phyloP scores from a whole-genome alignment of 345 rosid species.

The Lagerstroemia speciosa region DNA sequence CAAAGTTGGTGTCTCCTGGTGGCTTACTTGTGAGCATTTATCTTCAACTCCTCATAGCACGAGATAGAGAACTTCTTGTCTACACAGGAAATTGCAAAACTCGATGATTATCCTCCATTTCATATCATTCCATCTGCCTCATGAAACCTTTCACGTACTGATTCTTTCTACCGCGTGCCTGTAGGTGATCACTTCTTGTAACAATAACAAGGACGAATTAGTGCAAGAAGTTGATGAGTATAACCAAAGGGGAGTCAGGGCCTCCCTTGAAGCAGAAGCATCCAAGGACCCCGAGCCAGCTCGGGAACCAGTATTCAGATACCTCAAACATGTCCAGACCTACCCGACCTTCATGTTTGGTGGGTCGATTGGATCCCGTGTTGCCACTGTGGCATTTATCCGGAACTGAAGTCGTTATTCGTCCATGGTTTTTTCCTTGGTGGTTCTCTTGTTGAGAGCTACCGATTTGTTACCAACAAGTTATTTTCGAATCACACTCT shows the following conservation, averaged over 20 bases:
- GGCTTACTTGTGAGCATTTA: constrained; percentile 57
- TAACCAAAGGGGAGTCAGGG: constrained; percentile 34
- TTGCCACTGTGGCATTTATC: constrained; percentile 83
- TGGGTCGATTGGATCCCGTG: constrained; percentile 79
- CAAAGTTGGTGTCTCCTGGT: constrained; percentile 71
- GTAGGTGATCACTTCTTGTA: constrained; percentile 84
- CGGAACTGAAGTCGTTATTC: constrained; percentile 25
- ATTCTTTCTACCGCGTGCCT: background rate
- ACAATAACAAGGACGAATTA: constrained; percentile 79
- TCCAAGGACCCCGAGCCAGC: constrained; percentile 33
- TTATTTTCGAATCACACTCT: background rate
- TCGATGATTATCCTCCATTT: background rate
- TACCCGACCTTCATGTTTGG: constrained; percentile 89
- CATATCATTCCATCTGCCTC: background rate
- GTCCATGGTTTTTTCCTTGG: background rate
- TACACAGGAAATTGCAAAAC: background rate
- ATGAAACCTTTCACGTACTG: background rate
- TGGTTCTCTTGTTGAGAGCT: background rate
- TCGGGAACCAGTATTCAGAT: constrained; percentile 38
- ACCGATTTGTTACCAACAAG: background rate
- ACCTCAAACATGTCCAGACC: constrained; percentile 68
- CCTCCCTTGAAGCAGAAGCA: constrained; percentile 23
- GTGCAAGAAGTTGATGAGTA: constrained; percentile 67
- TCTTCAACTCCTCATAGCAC: background rate
- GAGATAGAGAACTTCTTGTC: background rate